Evolutionary conservation across 768 basidiomycete species (phyloP), one percentile per base, ranked within the genome.

Genomic region (Fibroporia radiculosa): DNA sequence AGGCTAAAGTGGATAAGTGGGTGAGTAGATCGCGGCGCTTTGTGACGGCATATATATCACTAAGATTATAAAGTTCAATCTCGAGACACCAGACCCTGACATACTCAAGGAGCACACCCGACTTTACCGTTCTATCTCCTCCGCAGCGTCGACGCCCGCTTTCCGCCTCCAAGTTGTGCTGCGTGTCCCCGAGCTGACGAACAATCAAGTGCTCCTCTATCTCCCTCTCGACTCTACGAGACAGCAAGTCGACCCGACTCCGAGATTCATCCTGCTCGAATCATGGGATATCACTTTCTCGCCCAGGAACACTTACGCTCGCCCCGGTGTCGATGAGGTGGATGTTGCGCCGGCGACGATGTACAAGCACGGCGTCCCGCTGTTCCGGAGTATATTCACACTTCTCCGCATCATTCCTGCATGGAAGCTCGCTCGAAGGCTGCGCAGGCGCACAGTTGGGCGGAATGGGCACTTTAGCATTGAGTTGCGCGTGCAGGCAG

Each of bases 351-450:
- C 82, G 27, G 73, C 87, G 0, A 84, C 82, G 11, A 81, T 88
- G 43, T 91, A 91, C 73, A 91, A 91, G 62, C 81, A 89, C 54
- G 79, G 82, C 27, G 90, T 91, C 55, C 74, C 84, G 25, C 72
- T 89, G 16, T 91, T 90, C 67, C 74, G 88, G 40, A 85, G 84
- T 57, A 57, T 86, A 5, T 91, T 69, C 68, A 81, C 78, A 42
- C 62, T 90, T 33, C 70, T 90, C 36, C 74, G 85, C 42, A 71
- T 87, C 20, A 71, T 89, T 3, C 88, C 88, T 14, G 69, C 82
- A 0, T 91, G 86, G 85, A 82, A 75, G 60, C 72, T 83, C 40
- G 74, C 74, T 61, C 80, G 75, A 57, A 77, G 77, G 40, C 67
- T 82, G 29, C 70, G 78, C 48, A 66, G 67, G 24, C 69, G 57